Percentiles rank a stretch among this genome's conserved stretches.
Evolutionary conservation across 2,329 filamentous ascomycete species (phyloP).

Genomic region (Penicillium psychrosexuale): DNA sequence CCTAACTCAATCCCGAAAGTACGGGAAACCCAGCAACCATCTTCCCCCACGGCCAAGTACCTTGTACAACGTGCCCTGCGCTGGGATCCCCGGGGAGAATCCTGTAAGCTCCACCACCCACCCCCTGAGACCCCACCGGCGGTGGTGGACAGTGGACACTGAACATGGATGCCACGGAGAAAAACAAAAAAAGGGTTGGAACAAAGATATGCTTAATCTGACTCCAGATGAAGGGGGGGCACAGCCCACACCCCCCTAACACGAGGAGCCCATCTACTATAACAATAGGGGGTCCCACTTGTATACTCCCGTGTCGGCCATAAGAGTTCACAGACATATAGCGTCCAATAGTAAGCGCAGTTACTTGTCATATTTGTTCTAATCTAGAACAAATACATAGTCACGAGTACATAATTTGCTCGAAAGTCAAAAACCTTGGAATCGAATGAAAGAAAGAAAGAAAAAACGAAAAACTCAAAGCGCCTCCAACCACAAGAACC

Average conservation of each 20-base stretch:
- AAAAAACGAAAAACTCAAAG: background rate
- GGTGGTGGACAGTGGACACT: constrained; percentile 27
- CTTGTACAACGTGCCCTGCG: constrained; percentile 11
- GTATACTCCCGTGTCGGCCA: background rate
- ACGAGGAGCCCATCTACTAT: constrained; percentile 2
- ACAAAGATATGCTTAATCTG: constrained; percentile 30
- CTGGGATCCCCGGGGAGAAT: constrained; percentile 22
- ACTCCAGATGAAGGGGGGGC: constrained; percentile 21
- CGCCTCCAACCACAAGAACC: background rate
- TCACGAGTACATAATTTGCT: background rate
- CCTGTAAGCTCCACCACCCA: constrained; percentile 22
- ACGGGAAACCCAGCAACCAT: background rate
- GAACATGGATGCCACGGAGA: constrained; percentile 28
- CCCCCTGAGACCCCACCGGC: constrained; percentile 19
- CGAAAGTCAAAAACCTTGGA: background rate
- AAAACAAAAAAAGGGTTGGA: constrained; percentile 21
- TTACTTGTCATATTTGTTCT: background rate
- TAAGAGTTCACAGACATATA: background rate
- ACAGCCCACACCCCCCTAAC: constrained; percentile 13
- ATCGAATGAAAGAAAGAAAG: background rate
- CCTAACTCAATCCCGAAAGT: background rate
- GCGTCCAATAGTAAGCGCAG: background rate
- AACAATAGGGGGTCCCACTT: constrained; percentile 6
- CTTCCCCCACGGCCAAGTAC: constrained; percentile 4
- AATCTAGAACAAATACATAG: background rate